phyloP scores from a whole-genome alignment of 306 rosid species.

The Rubus idaeus region DNA sequence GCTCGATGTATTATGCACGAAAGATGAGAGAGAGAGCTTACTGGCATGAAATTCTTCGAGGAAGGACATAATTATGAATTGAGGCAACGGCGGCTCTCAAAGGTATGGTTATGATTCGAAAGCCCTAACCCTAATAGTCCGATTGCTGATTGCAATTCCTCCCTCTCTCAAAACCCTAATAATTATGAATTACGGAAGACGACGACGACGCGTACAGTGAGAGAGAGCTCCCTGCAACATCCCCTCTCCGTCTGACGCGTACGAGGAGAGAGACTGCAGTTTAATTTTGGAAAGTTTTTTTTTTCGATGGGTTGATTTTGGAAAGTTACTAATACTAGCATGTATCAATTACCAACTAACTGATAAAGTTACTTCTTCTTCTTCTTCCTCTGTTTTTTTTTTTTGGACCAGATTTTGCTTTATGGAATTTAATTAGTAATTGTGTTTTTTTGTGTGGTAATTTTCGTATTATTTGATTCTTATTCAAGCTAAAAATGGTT shows the following conservation, averaged over 20 bases:
- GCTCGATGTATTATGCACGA: background rate
- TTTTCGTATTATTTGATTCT: too few species aligned
- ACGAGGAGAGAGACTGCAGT: background rate
- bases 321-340: background rate
- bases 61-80: constrained; percentile 50
- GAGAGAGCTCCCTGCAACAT: too few species aligned
- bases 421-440: too few species aligned
- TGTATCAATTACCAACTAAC: background rate
- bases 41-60: constrained; percentile 88
- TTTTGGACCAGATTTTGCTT: too few species aligned
- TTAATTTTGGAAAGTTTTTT: background rate
- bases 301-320: background rate
- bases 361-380: too few species aligned
- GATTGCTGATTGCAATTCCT: background rate
- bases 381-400: too few species aligned
- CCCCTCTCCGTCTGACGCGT: too few species aligned
- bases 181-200: background rate
- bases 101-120: background rate
- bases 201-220: background rate
- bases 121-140: constrained; percentile 10
- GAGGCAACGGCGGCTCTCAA: background rate
- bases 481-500: too few species aligned
- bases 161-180: constrained; percentile 10
- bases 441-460: too few species aligned
- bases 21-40: constrained; percentile 31